phyloP scores from a whole-genome alignment of 2,329 filamentous ascomycete species.

The Sclerotinia borealis region DNA sequence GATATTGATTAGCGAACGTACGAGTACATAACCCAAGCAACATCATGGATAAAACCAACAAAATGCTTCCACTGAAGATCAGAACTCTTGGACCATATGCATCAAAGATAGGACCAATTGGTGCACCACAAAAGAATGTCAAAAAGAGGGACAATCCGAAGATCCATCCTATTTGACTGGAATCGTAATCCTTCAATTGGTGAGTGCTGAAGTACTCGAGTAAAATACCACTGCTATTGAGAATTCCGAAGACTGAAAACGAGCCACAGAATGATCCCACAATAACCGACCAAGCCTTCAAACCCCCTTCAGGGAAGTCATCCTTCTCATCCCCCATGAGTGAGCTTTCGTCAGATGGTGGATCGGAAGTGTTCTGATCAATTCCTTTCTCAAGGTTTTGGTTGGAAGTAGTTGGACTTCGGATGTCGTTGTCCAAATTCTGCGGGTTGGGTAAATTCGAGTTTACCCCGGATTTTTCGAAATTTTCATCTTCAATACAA shows the following conservation, averaged over 20 bases:
- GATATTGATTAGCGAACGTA: slow-evolving; percentile 28
- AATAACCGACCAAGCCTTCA: slow-evolving; percentile 59
- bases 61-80: slow-evolving; percentile 29
- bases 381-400: slow-evolving; percentile 15
- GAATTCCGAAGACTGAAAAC: slow-evolving; percentile 54
- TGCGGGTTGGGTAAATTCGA: background rate
- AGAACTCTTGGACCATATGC: slow-evolving; percentile 50
- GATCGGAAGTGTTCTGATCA: slow-evolving; percentile 1
- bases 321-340: slow-evolving; percentile 24
- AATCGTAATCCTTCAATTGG: slow-evolving; percentile 51
- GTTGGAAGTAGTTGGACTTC: background rate
- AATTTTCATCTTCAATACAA: background rate
- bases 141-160: slow-evolving; percentile 62
- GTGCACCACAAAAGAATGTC: slow-evolving; percentile 62
- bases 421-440: background rate
- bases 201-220: slow-evolving; percentile 56
- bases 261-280: slow-evolving; percentile 59
- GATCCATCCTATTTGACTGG: slow-evolving; percentile 49
- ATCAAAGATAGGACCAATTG: slow-evolving; percentile 66
- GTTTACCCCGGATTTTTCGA: background rate
- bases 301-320: slow-evolving; percentile 60
- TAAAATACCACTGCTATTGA: slow-evolving; percentile 43
- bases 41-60: slow-evolving; percentile 35
- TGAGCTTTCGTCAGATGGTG: slow-evolving; percentile 17
- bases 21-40: slow-evolving; percentile 52